Evolutionary conservation across 2,329 filamentous ascomycete genomes (phyloP), one percentile per base, ranked within the genome.

Genomic region (Xylariaceae sp.): DNA sequence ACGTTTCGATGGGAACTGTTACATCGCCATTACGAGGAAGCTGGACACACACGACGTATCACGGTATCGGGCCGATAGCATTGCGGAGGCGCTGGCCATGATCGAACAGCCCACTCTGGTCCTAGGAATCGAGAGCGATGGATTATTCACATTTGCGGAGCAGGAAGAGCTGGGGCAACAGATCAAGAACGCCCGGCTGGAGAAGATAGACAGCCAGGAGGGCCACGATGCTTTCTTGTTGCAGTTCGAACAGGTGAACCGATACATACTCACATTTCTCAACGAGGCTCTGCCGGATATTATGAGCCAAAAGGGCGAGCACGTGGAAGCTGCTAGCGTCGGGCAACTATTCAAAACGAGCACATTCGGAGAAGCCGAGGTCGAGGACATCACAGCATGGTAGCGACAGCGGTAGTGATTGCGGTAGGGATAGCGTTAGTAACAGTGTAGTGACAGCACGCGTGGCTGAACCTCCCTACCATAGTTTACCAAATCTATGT

Each of bases 11-110:
- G 88, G 90, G 60, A 98, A 98, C 67, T 98, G 93, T 71, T 98
- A 98, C 71, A 97, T 98, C 57, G 91, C 93, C 55, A 96, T 98
- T 67, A 97, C 93, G 4, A 86, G 93, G 60, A 98, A 98, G 68
- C 80, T 98, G 14, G 93, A 98, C 64, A 97, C 93, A 0, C 93
- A 98, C 67, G 93, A 98, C 64, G 82, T 98, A 21, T 94, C 90
- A 12, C 81, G 91, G 34, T 80, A 84, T 62, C 85, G 92, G 5
- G 70, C 81, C n/a, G 57, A 70, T 33, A 73, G 77, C 21, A 82
- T 95, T 23, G 76, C 79, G 21, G 82, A 88, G 48, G 92, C 92
- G 0, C 75, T 98, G 4, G 80, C 79, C 1, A 70, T 88, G 63
- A 93, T 98, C 45, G 74, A 91, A 62, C 93, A 98, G 67, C 93